Conservation (phyloP, 1,284 basidiomycete genomes). For the Leccinum colubrinum region DNA sequence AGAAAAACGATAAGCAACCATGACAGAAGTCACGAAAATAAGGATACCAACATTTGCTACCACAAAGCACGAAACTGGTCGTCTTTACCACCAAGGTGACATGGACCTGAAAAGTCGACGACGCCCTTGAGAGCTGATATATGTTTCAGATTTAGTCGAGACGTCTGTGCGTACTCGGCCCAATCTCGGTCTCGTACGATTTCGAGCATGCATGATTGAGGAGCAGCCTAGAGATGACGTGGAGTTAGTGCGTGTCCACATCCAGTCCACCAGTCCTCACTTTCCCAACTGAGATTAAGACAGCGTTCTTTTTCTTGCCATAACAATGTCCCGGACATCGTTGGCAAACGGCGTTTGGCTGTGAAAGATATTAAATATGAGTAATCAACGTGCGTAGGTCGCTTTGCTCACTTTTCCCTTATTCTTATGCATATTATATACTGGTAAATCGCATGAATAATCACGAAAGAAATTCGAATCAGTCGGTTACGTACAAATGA, state of each 20-base stretch:
- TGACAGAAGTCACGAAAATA: neutral
- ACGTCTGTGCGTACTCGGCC: slow-evolving; percentile 36
- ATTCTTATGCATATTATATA: slow-evolving; percentile 66
- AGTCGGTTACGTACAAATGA: slow-evolving; percentile 53
- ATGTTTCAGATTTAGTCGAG: slow-evolving; percentile 56
- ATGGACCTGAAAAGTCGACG: slow-evolving; percentile 76
- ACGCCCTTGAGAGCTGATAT: slow-evolving; percentile 63
- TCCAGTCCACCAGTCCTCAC: slow-evolving; percentile 32
- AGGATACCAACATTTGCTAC: slow-evolving; percentile 49
- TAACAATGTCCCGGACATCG: slow-evolving; percentile 71
- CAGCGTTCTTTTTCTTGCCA: slow-evolving; percentile 62
- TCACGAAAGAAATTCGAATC: neutral
- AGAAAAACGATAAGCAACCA: slow-evolving; percentile 9
- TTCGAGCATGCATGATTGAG: slow-evolving; percentile 77
- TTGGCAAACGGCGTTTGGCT: slow-evolving; percentile 79
- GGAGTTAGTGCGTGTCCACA: slow-evolving; percentile 4
- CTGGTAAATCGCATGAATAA: slow-evolving; percentile 35
- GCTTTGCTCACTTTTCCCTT: slow-evolving; percentile 59
- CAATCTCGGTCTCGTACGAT: slow-evolving; percentile 50
- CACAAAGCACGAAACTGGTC: slow-evolving; percentile 73
- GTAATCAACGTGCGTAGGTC: neutral
- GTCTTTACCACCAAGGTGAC: slow-evolving; percentile 76
- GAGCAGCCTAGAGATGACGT: slow-evolving; percentile 53
- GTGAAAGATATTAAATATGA: slow-evolving; percentile 10
- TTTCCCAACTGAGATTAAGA: slow-evolving; percentile 59